These are phyloP conservation scores for Termitomyces eurrhizus DNA, from an alignment of 768 basidiomycete genomes.

Conservation along the genomic window DNA sequence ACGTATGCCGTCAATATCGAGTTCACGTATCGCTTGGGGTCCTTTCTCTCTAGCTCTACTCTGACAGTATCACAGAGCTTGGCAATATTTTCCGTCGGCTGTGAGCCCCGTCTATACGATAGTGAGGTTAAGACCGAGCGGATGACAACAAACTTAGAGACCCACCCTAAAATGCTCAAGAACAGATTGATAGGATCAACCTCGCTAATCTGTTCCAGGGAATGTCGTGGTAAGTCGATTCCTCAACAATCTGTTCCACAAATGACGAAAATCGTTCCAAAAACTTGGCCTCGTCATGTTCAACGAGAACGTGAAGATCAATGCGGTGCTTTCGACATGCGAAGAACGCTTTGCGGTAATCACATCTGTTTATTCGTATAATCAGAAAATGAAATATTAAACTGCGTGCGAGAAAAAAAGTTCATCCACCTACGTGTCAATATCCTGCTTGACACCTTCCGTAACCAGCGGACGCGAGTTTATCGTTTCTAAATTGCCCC, in stretches of 20 bases:
- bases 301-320: constrained; percentile 85
- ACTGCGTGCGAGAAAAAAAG: too few species aligned
- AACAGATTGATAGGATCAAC: constrained; percentile 93
- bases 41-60: constrained; percentile 61
- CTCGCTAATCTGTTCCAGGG: constrained; percentile 84
- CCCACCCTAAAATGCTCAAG: constrained; percentile 76
- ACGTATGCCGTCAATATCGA: constrained; percentile 91
- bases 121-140: not conserved
- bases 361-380: constrained; percentile 40
- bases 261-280: constrained; percentile 59
- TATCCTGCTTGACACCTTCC: too few species aligned
- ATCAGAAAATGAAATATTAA: not conserved
- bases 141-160: constrained; percentile 16
- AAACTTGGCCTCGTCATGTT: constrained; percentile 71
- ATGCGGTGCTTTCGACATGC: constrained; percentile 92
- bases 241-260: constrained; percentile 81
- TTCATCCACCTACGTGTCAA: constrained; percentile 47
- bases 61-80: constrained; percentile 77
- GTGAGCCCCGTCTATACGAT: constrained; percentile 52
- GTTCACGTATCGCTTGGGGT: constrained; percentile 81
- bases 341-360: constrained; percentile 84
- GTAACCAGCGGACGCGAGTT: too few species aligned
- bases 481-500: constrained; percentile 94
- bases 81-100: constrained; percentile 55
- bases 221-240: too few species aligned